Base-by-base conservation (phyloP, 257 asterid species). In the Solanum verrucosum region DNA sequence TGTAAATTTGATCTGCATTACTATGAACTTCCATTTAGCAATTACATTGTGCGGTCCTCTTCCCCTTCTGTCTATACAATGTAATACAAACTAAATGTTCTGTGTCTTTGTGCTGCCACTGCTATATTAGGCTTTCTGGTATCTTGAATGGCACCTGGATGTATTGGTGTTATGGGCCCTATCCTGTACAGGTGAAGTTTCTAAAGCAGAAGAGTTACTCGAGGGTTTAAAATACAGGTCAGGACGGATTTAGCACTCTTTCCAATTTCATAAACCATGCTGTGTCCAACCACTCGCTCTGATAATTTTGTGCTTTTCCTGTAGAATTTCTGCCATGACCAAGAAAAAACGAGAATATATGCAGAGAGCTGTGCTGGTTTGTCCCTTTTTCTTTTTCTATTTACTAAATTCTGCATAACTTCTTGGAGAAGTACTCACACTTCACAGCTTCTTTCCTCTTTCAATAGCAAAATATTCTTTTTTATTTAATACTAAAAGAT, bases 111-210 rank as follows among this genome's bases (percentile, higher is more conserved):
- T 60, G 78, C 27, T 75, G 20, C 72, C 83, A 63, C 90, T 89
- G 37, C 73, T 34, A 86, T 82, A 87, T 82, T 89, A 96, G 99
- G 91, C 92, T 25, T 84, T 92, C 84, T 97, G 99, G 99, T 92
- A 91, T 92, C 93, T 97, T 81, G 99, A 97, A 88, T 97, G 98
- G 98, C 99, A 96, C 96, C 92, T 97, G 82, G 99, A 97, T 93
- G 89, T 97, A 83, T 89, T 96, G 96, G 93, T 91, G 89, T 60
- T 90, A 34, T 97, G 99, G 99, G 95, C 93, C 60, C 88, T 96
- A 88, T 85, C 98, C 56, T 89, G 25, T 87, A 92, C 91, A 4
- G 93, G 96, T 83, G 91, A 94, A 87, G 60, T 87, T 70, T 82
- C 92, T 67, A 90, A 92, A 91, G 98, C 95, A 25, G 99, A 93